phyloP scores from a whole-genome alignment of 345 rosid species.

The Pseudoturritis turrita region DNA sequence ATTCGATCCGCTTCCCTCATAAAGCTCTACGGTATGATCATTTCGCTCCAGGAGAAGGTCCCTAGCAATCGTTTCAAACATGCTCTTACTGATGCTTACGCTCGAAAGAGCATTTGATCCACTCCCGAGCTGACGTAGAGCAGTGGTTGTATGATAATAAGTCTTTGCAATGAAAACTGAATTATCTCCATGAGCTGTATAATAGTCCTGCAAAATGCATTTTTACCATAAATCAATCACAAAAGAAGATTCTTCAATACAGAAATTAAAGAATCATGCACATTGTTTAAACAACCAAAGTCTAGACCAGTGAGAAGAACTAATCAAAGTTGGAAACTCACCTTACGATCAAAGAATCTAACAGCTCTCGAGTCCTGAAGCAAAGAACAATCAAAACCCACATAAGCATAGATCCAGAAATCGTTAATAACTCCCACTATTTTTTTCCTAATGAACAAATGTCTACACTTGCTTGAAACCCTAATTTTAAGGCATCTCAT shows the following conservation, averaged over 20 bases:
- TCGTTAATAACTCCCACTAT: neutral
- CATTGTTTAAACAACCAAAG: neutral
- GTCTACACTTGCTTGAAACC: neutral
- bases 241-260: neutral
- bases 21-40: conserved; percentile 84
- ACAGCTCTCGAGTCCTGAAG: conserved; percentile 80
- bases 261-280: neutral
- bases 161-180: conserved; percentile 89
- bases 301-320: neutral
- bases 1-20: conserved; percentile 86
- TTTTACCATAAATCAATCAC: neutral
- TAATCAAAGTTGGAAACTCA: conserved; percentile 30
- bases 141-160: conserved; percentile 85
- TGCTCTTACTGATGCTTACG: conserved; percentile 72
- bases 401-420: neutral
- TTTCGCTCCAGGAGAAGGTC: conserved; percentile 90
- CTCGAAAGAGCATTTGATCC: conserved; percentile 78
- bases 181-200: conserved; percentile 86
- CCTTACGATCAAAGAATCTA: conserved; percentile 91
- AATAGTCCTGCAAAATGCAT: conserved; percentile 65
- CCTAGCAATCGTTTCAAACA: conserved; percentile 84
- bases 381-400: neutral
- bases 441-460: neutral
- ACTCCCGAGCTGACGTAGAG: conserved; percentile 69
- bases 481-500: conserved; percentile 5